Percentiles rank a stretch among this genome's conserved stretches.
phyloP scores from a whole-genome alignment of 2,329 filamentous ascomycete genomes.

The Aspergillus pseudonomiae region DNA sequence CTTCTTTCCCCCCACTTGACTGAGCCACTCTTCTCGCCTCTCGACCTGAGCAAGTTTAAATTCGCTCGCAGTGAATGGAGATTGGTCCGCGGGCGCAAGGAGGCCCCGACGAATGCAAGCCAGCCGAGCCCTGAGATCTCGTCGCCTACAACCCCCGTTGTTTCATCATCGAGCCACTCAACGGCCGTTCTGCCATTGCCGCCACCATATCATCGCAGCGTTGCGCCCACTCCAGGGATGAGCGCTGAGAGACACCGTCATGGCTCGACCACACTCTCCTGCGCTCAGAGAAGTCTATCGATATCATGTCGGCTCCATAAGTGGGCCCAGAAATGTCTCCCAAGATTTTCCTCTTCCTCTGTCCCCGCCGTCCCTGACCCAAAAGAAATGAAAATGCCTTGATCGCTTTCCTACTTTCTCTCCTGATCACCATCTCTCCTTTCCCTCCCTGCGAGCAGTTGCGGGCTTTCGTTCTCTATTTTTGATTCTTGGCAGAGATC shows the following conservation, averaged over 20 bases:
- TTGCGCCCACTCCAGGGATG: neutral
- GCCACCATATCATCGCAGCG: constrained; percentile 1
- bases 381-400: neutral
- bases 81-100: neutral
- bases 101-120: neutral
- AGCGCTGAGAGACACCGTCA: neutral
- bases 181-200: neutral
- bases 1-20: constrained; percentile 4
- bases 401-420: neutral
- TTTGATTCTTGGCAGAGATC: constrained; percentile 6
- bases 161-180: constrained; percentile 4
- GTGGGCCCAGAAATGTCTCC: neutral
- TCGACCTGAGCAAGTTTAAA: neutral
- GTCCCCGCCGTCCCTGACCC: neutral
- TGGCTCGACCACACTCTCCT: neutral
- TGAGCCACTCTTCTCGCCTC: constrained; percentile 5
- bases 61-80: neutral
- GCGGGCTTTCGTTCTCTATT: neutral
- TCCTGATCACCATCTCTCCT: neutral
- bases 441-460: neutral
- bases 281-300: neutral
- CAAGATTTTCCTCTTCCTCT: neutral
- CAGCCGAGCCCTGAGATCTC: neutral
- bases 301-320: neutral
- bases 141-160: constrained; percentile 3